Evolutionary conservation across 768 basidiomycete genomes (phyloP).

Genomic region (Pholiota molesta): DNA sequence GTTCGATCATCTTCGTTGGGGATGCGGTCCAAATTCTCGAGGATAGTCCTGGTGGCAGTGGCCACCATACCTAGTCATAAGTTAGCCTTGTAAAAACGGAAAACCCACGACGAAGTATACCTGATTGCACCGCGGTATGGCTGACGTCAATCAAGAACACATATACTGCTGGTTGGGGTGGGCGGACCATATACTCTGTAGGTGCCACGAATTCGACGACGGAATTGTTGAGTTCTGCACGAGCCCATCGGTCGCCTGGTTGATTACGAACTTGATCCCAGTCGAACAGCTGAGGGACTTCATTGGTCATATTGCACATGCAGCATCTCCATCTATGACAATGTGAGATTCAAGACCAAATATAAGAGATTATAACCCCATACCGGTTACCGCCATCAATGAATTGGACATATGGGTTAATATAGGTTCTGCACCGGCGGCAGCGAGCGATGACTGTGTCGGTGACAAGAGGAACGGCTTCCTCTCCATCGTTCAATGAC

Average conservation of each 20-base stretch:
- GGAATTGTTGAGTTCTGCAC: slow-evolving; percentile 90
- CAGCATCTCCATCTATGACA: slow-evolving; percentile 89
- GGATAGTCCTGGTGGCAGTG: slow-evolving; percentile 93
- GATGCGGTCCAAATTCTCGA: slow-evolving; percentile 93
- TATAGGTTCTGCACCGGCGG: slow-evolving; percentile 94
- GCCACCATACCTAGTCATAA: slow-evolving; percentile 86
- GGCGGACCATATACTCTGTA: slow-evolving; percentile 99
- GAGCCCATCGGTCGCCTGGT: slow-evolving; percentile 93
- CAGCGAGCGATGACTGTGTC: slow-evolving; percentile 97
- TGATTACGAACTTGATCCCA: slow-evolving; percentile 95
- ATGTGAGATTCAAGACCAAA: neutral
- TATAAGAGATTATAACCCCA: slow-evolving; percentile 12
- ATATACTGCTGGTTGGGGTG: slow-evolving; percentile 97
- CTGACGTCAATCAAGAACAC: slow-evolving; percentile 97
- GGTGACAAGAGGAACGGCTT: slow-evolving; percentile 84
- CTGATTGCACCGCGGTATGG: slow-evolving; percentile 87
- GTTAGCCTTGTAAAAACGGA: neutral
- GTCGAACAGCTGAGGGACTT: slow-evolving; percentile 97
- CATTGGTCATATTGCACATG: slow-evolving; percentile 98
- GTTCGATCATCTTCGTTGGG: slow-evolving; percentile 94
- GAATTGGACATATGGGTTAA: slow-evolving; percentile 97
- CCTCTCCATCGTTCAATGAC: slow-evolving; percentile 80
- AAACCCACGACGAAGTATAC: slow-evolving; percentile 39
- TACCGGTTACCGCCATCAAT: slow-evolving; percentile 95
- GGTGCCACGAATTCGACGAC: slow-evolving; percentile 98